Evolutionary conservation across 2,329 filamentous ascomycete genomes (phyloP).

Genomic region (Calonectria montana): DNA sequence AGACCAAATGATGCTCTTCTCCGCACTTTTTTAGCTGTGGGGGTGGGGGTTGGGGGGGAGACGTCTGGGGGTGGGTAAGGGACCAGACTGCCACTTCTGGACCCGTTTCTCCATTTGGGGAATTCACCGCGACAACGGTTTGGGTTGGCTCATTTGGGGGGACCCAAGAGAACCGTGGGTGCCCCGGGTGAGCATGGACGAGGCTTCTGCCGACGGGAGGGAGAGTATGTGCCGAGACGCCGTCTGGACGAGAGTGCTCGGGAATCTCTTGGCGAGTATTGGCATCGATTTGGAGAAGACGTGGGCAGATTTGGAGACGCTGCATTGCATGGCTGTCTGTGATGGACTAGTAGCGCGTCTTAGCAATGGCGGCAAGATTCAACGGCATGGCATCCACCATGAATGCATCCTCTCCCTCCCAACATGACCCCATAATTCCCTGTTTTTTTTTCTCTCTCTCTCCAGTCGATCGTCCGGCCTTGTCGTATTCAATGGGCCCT

Average conservation of each 20-base stretch:
- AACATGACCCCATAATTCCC: neutral
- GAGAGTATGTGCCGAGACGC: neutral
- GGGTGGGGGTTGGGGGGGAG: constrained; percentile 22
- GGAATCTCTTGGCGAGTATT: neutral
- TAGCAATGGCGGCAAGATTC: neutral
- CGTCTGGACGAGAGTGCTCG: neutral
- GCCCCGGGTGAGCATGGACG: neutral
- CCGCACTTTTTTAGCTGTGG: constrained; percentile 14
- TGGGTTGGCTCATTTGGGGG: neutral
- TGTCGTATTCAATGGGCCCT: neutral
- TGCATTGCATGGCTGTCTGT: neutral
- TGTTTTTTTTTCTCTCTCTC: neutral
- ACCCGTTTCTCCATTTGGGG: neutral
- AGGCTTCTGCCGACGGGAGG: neutral
- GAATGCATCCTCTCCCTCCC: neutral
- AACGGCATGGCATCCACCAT: neutral
- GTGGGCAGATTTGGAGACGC: neutral
- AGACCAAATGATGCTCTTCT: neutral
- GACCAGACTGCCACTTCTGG: neutral
- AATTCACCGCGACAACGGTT: neutral
- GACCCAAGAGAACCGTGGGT: neutral
- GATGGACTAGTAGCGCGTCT: neutral
- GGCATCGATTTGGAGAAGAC: constrained; percentile 2
- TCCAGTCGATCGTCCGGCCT: neutral
- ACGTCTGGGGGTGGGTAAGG: neutral